Evolutionary conservation across 441 rosid genomes (phyloP).

Genomic region (Gossypium schwendimanii): DNA sequence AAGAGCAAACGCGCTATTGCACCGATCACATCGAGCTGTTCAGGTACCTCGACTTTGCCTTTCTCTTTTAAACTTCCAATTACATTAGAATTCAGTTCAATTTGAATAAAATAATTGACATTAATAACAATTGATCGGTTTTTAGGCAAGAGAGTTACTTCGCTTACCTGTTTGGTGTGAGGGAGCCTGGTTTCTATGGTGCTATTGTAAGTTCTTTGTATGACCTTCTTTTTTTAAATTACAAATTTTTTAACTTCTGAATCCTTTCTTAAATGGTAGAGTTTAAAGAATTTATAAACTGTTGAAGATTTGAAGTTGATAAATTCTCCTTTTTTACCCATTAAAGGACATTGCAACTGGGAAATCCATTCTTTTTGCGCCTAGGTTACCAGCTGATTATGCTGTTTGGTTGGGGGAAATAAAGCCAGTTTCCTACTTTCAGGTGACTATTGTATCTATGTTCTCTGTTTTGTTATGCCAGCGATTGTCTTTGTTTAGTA

Average conservation of each 20-base stretch:
- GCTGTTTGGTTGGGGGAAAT: slow-evolving; percentile 95
- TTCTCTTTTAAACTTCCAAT: neutral
- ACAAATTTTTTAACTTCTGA: neutral
- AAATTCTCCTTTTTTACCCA: neutral
- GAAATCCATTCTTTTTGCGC: slow-evolving; percentile 69
- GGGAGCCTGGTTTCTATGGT: slow-evolving; percentile 78
- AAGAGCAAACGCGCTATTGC: slow-evolving; percentile 69
- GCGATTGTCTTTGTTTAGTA: neutral
- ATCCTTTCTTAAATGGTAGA: neutral
- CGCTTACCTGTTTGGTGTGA: slow-evolving; percentile 81
- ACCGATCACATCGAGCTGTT: slow-evolving; percentile 87
- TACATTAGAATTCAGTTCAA: neutral
- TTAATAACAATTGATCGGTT: neutral
- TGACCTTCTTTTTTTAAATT: neutral
- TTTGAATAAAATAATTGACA: neutral
- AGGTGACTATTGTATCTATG: slow-evolving; percentile 32
- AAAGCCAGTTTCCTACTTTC: slow-evolving; percentile 50
- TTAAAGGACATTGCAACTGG: slow-evolving; percentile 75
- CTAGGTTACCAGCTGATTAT: slow-evolving; percentile 72
- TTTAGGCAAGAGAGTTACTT: slow-evolving; percentile 59
- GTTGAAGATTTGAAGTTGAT: slow-evolving; percentile 15
- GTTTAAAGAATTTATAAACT: slow-evolving; percentile 5
- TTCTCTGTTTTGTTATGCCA: slow-evolving; percentile 1
- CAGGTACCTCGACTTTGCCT: slow-evolving; percentile 37
- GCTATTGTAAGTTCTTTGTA: slow-evolving; percentile 63